Percentiles rank a stretch among this genome's conserved stretches.
Evolutionary conservation across 805 yeast species (phyloP).

Genomic region (Kregervanrija fluxuum): DNA sequence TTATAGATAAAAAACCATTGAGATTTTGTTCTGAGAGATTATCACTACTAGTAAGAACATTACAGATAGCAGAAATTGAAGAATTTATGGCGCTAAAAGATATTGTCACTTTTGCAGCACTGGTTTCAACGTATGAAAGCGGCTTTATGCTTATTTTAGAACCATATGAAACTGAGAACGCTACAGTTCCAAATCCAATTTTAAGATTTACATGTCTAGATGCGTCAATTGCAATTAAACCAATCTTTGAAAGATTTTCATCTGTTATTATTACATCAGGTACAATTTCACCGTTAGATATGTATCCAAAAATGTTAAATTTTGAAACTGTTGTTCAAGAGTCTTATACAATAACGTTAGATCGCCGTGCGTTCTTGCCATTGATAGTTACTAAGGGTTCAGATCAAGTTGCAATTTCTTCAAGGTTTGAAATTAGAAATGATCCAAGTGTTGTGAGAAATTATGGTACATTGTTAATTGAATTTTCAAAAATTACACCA

Average conservation of each 20-base stretch:
- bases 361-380: slow-evolving; percentile 88
- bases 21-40: slow-evolving; percentile 88
- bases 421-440: slow-evolving; percentile 92
- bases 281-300: slow-evolving; percentile 94
- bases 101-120: slow-evolving; percentile 93
- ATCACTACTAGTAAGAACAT: slow-evolving; percentile 79
- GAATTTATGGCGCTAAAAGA: slow-evolving; percentile 91
- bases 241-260: slow-evolving; percentile 87
- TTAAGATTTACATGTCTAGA: slow-evolving; percentile 90
- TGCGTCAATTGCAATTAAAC: slow-evolving; percentile 96
- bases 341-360: slow-evolving; percentile 92
- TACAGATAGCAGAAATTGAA: slow-evolving; percentile 82
- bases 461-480: slow-evolving; percentile 87
- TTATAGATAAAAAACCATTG: slow-evolving; percentile 85
- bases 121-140: slow-evolving; percentile 88
- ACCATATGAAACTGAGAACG: slow-evolving; percentile 90
- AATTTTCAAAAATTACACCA: slow-evolving; percentile 91
- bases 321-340: slow-evolving; percentile 91
- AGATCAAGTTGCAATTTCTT: slow-evolving; percentile 94
- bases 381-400: slow-evolving; percentile 96
- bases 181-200: slow-evolving; percentile 95
- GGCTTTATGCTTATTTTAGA: slow-evolving; percentile 91
- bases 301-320: slow-evolving; percentile 96
- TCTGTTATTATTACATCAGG: slow-evolving; percentile 96
- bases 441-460: slow-evolving; percentile 97